Conservation (phyloP, 441 rosid species). For the Raphanus hybrid region DNA sequence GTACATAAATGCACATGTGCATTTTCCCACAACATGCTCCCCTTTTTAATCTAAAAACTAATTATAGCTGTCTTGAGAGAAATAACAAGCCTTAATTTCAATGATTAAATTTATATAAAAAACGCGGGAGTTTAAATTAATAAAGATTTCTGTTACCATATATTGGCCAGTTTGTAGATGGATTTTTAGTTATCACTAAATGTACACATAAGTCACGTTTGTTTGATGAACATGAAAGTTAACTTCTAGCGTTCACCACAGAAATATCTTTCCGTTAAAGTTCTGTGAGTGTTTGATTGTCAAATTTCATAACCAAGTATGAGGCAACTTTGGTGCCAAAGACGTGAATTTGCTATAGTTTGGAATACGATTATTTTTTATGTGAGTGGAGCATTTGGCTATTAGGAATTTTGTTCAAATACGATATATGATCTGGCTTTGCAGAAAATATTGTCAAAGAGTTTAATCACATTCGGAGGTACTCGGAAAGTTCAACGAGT, state of each 20-base stretch:
- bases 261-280: neutral
- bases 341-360: neutral
- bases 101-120: neutral
- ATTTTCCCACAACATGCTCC: constrained; percentile 4
- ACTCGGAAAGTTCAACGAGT: neutral
- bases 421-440: neutral
- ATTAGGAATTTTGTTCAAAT: no score
- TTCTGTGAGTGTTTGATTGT: neutral
- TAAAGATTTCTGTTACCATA: neutral
- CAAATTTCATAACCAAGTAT: neutral
- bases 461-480: neutral
- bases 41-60: neutral
- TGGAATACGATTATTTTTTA: neutral
- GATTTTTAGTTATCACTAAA: constrained; percentile 6
- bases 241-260: neutral
- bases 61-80: neutral
- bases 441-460: neutral
- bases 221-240: constrained; percentile 17
- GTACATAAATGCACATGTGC: constrained; percentile 41
- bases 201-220: constrained; percentile 4
- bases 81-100: constrained; percentile 12
- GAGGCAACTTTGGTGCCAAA: neutral
- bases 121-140: constrained; percentile 4
- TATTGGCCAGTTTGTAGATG: constrained; percentile 4
- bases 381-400: neutral